Base-by-base conservation (phyloP, 352 stramenopile genomes). In the Globisporangium middletonii region DNA sequence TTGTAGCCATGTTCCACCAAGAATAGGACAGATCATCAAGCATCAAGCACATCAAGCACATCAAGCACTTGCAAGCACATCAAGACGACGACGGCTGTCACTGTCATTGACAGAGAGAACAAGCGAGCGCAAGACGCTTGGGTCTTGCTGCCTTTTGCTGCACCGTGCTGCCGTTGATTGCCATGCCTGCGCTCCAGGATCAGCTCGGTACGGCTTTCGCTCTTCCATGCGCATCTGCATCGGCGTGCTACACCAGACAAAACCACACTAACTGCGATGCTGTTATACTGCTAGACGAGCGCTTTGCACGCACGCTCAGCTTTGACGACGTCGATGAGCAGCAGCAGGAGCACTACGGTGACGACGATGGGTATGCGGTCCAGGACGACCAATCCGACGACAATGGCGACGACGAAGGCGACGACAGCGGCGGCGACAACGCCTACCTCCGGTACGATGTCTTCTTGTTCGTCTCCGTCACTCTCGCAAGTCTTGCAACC, bases 181-280 rank as follows among this genome's bases (percentile, higher is more conserved):
- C 48, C 16, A 84, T 82, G 74, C 69, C 68, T 16, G 64, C 67
- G 57, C 56, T 77, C 26, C 68, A 76, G 28, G 72, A 78, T 37
- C 62, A 78, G 55, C 58, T 84, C 23, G 65, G 74, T 84, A 51
- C 8, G 59, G 27, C 35, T 28, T n/a, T 28, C 15, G 16, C 1
- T n/a, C 33, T 38, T 41, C 27, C 47, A 16, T 41, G 33, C 30
- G 28, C 51, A 27, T 26, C 15, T 49, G 9, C 27, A 33, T 55
- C 4, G 55, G 55, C n/a, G 41, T 26, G 49, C 28, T 23, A 50
- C 30, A 18, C 19, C 19, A 35, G 11, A 9, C 3, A 33, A 7
- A n/a, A 52, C 26, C 43, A 15, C 41, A 58, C 19, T 50, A 23
- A 50, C 33, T 38, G 33, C 33, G 33, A 9, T 38, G 33, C 12